A percentile compares a stretch with the other conserved stretches of the same genome.
Conservation (phyloP, 1,284 basidiomycete genomes). For the Porogramme epimiltina region DNA sequence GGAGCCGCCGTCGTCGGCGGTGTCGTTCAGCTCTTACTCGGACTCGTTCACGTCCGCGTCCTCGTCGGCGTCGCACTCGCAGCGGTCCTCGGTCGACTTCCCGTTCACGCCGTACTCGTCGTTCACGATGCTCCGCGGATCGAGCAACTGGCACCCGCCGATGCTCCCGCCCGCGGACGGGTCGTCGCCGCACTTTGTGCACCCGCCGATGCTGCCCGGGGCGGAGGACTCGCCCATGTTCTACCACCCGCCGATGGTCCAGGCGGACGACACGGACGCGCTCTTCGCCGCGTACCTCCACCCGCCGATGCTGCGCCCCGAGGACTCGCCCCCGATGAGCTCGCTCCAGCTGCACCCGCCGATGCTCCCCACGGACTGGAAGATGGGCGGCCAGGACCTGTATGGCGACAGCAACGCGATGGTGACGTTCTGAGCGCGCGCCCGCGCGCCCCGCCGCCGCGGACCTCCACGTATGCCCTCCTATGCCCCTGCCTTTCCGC, state of each 20-base stretch:
- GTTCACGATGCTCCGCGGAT: constrained; percentile 46
- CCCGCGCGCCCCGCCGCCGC: neutral
- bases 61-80: constrained; percentile 42
- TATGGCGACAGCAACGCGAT: constrained; percentile 30
- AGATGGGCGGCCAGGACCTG: constrained; percentile 26
- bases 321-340: constrained; percentile 37
- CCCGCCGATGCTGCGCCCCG: constrained; percentile 53
- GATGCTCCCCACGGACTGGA: constrained; percentile 40
- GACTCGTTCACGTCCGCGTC: constrained; percentile 41
- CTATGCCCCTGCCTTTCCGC: neutral
- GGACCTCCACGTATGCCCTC: constrained; percentile 11
- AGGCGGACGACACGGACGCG: constrained; percentile 41
- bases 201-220: constrained; percentile 60
- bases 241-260: constrained; percentile 46
- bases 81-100: constrained; percentile 63
- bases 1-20: constrained; percentile 46
- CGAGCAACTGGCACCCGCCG: constrained; percentile 70
- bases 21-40: constrained; percentile 34
- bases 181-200: constrained; percentile 50
- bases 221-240: constrained; percentile 47
- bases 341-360: constrained; percentile 42
- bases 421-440: constrained; percentile 28
- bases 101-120: constrained; percentile 43
- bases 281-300: constrained; percentile 58
- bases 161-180: constrained; percentile 59